Conservation (phyloP, 768 basidiomycete species). For the Pleurotus salmoneostramineus region DNA sequence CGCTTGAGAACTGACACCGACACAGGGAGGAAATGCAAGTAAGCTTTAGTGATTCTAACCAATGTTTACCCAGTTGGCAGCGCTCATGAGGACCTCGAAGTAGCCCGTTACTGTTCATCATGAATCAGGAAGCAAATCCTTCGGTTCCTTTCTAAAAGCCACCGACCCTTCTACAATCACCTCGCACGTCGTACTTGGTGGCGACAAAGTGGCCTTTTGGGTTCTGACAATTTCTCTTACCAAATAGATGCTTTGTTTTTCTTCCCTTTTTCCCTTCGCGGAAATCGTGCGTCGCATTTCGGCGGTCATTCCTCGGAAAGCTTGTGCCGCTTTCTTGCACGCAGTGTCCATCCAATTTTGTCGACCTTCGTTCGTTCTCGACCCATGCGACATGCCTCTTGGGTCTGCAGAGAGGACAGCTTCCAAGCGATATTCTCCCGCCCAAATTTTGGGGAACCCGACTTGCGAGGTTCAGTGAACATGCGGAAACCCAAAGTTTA, state of each 20-base stretch:
- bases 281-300: neutral
- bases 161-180: neutral
- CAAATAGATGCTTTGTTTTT: neutral
- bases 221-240: neutral
- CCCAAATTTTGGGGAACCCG: neutral
- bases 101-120: neutral
- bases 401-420: neutral
- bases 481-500: neutral
- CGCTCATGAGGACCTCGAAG: no score
- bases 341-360: neutral
- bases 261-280: neutral
- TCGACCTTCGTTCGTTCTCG: neutral
- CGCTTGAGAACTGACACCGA: neutral
- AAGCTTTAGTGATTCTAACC: no score
- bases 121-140: neutral
- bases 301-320: constrained; percentile 1
- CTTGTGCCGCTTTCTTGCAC: neutral
- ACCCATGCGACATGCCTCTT: neutral
- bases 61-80: no score
- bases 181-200: neutral
- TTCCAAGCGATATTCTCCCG: neutral
- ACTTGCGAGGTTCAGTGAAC: no score
- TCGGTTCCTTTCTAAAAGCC: neutral
- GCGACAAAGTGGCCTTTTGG: neutral
- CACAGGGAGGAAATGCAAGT: no score